A percentile compares a stretch with the other conserved stretches of the same genome.
These are phyloP conservation scores for Rhizopus delemar DNA, from an alignment of 371 early-diverging fungal species.

Conservation along the genomic window DNA sequence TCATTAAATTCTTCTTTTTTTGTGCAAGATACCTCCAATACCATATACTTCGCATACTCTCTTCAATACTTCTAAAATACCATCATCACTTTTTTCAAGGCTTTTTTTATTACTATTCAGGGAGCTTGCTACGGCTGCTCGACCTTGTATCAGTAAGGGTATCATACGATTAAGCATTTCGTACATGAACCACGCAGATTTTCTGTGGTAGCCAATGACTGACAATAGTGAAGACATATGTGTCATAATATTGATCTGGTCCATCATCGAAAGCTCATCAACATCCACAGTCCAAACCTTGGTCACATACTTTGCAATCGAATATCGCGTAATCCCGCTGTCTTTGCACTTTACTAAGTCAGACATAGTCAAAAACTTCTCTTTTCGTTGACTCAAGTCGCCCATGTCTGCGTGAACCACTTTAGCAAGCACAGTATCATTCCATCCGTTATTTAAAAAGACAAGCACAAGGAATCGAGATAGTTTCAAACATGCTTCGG, in stretches of 20 bases:
- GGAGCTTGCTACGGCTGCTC: constrained; percentile 32
- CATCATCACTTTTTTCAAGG: constrained; percentile 38
- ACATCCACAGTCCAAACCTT: constrained; percentile 55
- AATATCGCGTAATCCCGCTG: constrained; percentile 41
- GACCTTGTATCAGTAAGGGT: constrained; percentile 59
- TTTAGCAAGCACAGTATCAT: constrained; percentile 19
- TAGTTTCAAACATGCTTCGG: constrained; percentile 52
- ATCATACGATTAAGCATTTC: constrained; percentile 67
- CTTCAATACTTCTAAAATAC: constrained; percentile 68
- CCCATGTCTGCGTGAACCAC: constrained; percentile 12
- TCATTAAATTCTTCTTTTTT: background rate
- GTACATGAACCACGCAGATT: constrained; percentile 78
- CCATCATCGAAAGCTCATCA: constrained; percentile 57
- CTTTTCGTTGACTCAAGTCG: constrained; percentile 5
- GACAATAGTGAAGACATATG: constrained; percentile 67
- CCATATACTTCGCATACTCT: constrained; percentile 72
- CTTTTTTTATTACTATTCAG: constrained; percentile 24
- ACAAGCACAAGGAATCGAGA: constrained; percentile 43
- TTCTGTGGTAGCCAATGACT: constrained; percentile 66
- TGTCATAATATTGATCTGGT: constrained; percentile 68
- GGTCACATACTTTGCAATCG: constrained; percentile 67
- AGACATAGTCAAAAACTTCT: constrained; percentile 8
- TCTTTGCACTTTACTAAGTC: constrained; percentile 22
- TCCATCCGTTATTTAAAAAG: constrained; percentile 43
- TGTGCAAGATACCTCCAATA: constrained; percentile 45